These are phyloP conservation scores for Moniliophthora roreri DNA, from an alignment of 1,284 basidiomycete species.

Conservation along the genomic window DNA sequence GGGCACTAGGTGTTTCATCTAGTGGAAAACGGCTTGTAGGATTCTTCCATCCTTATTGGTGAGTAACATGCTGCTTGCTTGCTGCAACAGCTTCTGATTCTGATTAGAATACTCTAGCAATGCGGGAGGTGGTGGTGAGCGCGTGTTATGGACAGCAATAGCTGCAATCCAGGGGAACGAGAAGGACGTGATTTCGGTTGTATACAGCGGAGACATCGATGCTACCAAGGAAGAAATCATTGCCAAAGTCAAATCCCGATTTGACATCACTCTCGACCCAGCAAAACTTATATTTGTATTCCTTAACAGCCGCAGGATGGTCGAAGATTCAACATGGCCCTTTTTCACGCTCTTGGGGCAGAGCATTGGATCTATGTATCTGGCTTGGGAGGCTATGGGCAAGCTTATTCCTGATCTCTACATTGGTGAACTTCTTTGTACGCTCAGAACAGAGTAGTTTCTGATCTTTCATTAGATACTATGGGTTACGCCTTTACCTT, in stretches of 20 bases:
- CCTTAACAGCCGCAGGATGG: constrained; percentile 65
- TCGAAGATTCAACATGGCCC: constrained; percentile 86
- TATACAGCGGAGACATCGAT: constrained; percentile 89
- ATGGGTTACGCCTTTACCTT: constrained; percentile 98
- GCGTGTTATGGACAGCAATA: constrained; percentile 94
- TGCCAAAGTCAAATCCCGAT: constrained; percentile 80
- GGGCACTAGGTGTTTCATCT: background rate
- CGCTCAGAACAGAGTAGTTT: constrained; percentile 16
- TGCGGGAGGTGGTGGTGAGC: constrained; percentile 96
- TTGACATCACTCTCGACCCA: constrained; percentile 77
- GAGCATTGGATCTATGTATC: constrained; percentile 81
- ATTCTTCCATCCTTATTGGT: constrained; percentile 98
- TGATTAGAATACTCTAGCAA: constrained; percentile 61
- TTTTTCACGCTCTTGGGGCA: constrained; percentile 92
- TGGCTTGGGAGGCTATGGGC: constrained; percentile 82
- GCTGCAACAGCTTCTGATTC: constrained; percentile 30
- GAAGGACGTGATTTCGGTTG: constrained; percentile 70
- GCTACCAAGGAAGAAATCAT: constrained; percentile 85
- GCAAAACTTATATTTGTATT: constrained; percentile 76
- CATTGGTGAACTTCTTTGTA: constrained; percentile 58
- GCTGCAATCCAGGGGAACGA: constrained; percentile 76
- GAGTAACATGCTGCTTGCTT: constrained; percentile 26
- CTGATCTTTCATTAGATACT: constrained; percentile 62
- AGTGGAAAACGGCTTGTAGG: constrained; percentile 58
- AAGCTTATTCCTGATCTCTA: constrained; percentile 84